Percentiles rank a stretch among this genome's conserved stretches.
Conservation (phyloP, 257 asterid genomes). For the Rauvolfia tetraphylla region DNA sequence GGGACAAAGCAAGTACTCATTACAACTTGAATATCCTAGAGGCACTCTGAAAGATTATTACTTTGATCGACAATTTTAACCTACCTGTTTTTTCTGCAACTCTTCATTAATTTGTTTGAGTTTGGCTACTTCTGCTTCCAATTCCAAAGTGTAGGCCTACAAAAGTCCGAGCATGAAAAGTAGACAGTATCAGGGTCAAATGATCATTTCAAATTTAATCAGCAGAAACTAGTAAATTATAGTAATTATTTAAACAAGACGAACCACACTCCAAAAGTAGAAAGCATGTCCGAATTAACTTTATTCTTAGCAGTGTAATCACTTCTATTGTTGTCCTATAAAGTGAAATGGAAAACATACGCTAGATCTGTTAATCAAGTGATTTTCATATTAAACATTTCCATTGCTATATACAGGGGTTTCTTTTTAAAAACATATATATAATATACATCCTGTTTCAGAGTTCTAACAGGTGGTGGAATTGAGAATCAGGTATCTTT, state of each 20-base stretch:
- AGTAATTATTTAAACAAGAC: not conserved
- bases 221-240: not conserved
- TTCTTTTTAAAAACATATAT: not conserved
- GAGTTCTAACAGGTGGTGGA: not conserved
- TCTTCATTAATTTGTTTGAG: slow-evolving; percentile 68
- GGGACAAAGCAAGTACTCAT: not conserved
- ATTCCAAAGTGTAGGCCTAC: slow-evolving; percentile 85
- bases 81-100: slow-evolving; percentile 76
- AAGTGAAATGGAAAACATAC: not conserved
- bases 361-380: not conserved
- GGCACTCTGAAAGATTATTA: not conserved
- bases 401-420: not conserved
- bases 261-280: not conserved
- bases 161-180: slow-evolving; percentile 7
- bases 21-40: not conserved
- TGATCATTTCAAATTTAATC: not conserved
- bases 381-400: not conserved
- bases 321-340: not conserved
- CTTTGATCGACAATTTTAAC: slow-evolving; percentile 14
- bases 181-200: not conserved
- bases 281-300: not conserved
- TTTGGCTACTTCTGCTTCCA: slow-evolving; percentile 89
- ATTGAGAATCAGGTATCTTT: not conserved
- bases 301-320: not conserved
- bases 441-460: not conserved